Conservation (phyloP, 2,329 filamentous ascomycete species). For the Colletotrichum neosansevieriae region DNA sequence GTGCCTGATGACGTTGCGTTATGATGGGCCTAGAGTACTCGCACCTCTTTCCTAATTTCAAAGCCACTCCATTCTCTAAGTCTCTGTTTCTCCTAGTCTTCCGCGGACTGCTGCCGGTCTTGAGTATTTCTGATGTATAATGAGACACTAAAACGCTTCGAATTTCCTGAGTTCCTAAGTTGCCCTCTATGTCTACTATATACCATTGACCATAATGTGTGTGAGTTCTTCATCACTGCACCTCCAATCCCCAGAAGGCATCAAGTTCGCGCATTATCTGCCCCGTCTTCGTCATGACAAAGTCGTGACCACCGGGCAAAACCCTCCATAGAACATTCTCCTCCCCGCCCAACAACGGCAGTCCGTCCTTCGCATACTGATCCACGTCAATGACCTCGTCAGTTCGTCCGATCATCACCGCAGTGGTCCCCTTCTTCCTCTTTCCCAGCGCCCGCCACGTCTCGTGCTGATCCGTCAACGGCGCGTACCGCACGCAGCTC, state of each 20-base stretch:
- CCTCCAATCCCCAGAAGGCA: slow-evolving; percentile 57
- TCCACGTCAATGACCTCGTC: slow-evolving; percentile 66
- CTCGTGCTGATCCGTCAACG: slow-evolving; percentile 64
- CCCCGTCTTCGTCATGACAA: slow-evolving; percentile 68
- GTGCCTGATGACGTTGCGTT: not conserved
- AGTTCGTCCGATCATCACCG: slow-evolving; percentile 62
- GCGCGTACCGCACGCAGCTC: slow-evolving; percentile 66
- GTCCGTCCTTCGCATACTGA: slow-evolving; percentile 62
- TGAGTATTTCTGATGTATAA: too few species aligned
- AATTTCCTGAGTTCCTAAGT: not conserved
- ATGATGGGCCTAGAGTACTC: not conserved
- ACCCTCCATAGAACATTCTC: slow-evolving; percentile 63
- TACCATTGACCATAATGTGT: not conserved
- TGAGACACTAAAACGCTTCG: too few species aligned
- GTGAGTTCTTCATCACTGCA: not conserved
- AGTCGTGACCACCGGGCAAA: slow-evolving; percentile 69
- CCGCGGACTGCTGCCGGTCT: too few species aligned
- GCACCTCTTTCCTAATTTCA: too few species aligned
- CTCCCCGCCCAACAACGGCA: slow-evolving; percentile 64
- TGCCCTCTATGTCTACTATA: not conserved
- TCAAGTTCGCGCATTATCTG: slow-evolving; percentile 61
- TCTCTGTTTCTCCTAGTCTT: too few species aligned
- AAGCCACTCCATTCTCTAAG: too few species aligned
- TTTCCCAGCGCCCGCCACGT: slow-evolving; percentile 61
- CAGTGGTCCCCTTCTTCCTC: slow-evolving; percentile 58